Base-by-base conservation (phyloP, 768 basidiomycete species). In the Boletus subparvulus region DNA sequence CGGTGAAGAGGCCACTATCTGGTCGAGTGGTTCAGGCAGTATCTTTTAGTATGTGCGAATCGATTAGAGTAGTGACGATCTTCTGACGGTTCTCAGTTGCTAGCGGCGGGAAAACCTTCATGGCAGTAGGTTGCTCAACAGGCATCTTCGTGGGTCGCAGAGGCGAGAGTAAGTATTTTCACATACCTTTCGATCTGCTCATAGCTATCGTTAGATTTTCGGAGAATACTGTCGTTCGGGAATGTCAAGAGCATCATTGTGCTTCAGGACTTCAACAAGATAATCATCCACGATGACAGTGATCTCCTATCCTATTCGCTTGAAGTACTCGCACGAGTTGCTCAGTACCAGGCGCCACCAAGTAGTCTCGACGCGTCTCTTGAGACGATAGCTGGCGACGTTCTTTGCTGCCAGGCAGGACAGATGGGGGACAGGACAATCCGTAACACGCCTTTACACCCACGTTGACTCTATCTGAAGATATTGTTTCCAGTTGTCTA, bases 101-200 rank as follows among this genome's bases (percentile, higher is more conserved):
- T 35, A 76, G 74, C 32, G 78, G 76, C 0, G 79, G 78, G 9
- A 81, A 79, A 60, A 78, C 74, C 48, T 87, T 83, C 53, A 67
- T 93, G 56, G 88, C 80, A 12, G 81, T 88, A 2, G 85, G 83
- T 13, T 88, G 86, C 58, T 72, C 79, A 12, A 73, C 78, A n/a
- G 92, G 92, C 3, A 76, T 93, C n/a, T 91, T 83, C 64, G 80
- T 84, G 36, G 83, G 83, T 3, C 73, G 74, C 16, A 78, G 77
- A 41, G 82, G 83, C 24, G 75, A 80, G 53, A 78, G 88, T 89
- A 56, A 61, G 81, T 59, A 39, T 50, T 3, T 41, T 26, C 14
- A 12, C 3, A n/a, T 42, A 0, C 36, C 33, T 4, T 46, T 36
- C 14, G 16, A 35, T 47, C 28, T 10, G 1, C 54, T 62, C 19